Percentiles rank a stretch among this genome's conserved stretches.
Conservation (phyloP, 192 early-diverging fungal species). For the Umbelopsis vinacea region DNA sequence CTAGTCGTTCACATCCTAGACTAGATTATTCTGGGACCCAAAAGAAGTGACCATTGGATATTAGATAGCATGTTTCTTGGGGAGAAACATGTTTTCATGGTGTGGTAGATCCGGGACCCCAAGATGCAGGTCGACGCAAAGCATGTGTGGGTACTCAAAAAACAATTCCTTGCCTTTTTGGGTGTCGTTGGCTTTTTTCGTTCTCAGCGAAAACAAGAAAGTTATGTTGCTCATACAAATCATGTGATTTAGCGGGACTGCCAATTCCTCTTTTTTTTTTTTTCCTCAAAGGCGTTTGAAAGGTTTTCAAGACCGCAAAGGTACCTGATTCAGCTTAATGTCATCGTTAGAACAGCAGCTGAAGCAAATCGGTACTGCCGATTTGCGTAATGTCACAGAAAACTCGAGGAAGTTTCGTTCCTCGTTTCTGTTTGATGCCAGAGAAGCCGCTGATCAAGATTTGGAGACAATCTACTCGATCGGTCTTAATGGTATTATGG, state of each 20-base stretch:
- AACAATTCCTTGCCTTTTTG: not conserved
- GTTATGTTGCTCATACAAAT: not conserved
- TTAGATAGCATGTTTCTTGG: too few species aligned
- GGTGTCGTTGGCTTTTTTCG: not conserved
- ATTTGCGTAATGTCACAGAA: slow-evolving; percentile 60
- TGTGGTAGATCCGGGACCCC: too few species aligned
- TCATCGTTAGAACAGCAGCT: slow-evolving; percentile 71
- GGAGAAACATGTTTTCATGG: too few species aligned
- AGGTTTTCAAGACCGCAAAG: not conserved
- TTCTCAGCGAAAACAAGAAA: not conserved
- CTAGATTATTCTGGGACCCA: too few species aligned
- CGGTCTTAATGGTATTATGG: slow-evolving; percentile 76
- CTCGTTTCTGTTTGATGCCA: slow-evolving; percentile 81
- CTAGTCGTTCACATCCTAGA: too few species aligned
- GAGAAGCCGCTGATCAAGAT: slow-evolving; percentile 89
- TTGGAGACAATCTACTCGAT: slow-evolving; percentile 85
- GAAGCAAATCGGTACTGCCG: slow-evolving; percentile 62
- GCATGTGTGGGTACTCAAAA: too few species aligned
- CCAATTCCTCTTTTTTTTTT: not conserved
- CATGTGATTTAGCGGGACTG: not conserved
- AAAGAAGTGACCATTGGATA: too few species aligned
- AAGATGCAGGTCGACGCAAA: too few species aligned
- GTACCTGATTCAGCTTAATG: slow-evolving; percentile 25
- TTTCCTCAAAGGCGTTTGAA: not conserved
- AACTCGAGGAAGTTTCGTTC: slow-evolving; percentile 61